phyloP scores from a whole-genome alignment of 2,329 filamentous ascomycete genomes.

The Aspergillus fructus region DNA sequence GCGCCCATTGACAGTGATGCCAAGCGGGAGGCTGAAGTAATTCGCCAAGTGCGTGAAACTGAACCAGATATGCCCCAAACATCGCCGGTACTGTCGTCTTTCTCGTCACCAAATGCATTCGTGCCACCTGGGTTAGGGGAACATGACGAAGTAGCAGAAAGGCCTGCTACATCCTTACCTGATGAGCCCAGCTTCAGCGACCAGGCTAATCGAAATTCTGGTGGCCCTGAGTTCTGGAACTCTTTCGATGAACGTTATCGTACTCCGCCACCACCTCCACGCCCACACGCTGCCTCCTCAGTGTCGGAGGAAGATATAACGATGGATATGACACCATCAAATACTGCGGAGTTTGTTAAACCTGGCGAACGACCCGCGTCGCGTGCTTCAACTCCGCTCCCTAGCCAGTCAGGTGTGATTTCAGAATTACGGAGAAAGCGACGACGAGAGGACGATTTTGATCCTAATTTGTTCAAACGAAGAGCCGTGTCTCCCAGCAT shows the following conservation, averaged over 20 bases:
- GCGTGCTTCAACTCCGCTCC: slow-evolving; percentile 44
- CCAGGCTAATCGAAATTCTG: slow-evolving; percentile 70
- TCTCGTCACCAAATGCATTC: slow-evolving; percentile 53
- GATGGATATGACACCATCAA: slow-evolving; percentile 41
- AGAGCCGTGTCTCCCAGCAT: slow-evolving; percentile 88
- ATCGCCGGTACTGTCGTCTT: slow-evolving; percentile 38
- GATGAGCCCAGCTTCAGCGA: slow-evolving; percentile 73
- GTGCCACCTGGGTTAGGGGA: slow-evolving; percentile 13
- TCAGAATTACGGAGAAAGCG: slow-evolving; percentile 77
- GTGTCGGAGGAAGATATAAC: slow-evolving; percentile 41
- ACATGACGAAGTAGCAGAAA: slow-evolving; percentile 21
- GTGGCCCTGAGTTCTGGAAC: slow-evolving; percentile 75
- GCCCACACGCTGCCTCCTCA: slow-evolving; percentile 56
- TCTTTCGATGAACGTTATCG: slow-evolving; percentile 68
- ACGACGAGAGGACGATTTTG: slow-evolving; percentile 87
- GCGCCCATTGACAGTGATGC: slow-evolving; percentile 86
- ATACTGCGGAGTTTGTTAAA: slow-evolving; percentile 29
- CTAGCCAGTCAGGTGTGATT: slow-evolving; percentile 51
- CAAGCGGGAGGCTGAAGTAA: slow-evolving; percentile 88
- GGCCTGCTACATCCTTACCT: slow-evolving; percentile 39
- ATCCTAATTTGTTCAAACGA: slow-evolving; percentile 83
- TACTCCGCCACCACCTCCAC: slow-evolving; percentile 64
- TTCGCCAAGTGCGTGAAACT: slow-evolving; percentile 89
- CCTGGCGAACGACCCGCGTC: slow-evolving; percentile 37
- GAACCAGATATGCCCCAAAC: slow-evolving; percentile 62